Evolutionary conservation across 352 stramenopile genomes (phyloP).

Genomic region (Globisporangium sylvaticum): DNA sequence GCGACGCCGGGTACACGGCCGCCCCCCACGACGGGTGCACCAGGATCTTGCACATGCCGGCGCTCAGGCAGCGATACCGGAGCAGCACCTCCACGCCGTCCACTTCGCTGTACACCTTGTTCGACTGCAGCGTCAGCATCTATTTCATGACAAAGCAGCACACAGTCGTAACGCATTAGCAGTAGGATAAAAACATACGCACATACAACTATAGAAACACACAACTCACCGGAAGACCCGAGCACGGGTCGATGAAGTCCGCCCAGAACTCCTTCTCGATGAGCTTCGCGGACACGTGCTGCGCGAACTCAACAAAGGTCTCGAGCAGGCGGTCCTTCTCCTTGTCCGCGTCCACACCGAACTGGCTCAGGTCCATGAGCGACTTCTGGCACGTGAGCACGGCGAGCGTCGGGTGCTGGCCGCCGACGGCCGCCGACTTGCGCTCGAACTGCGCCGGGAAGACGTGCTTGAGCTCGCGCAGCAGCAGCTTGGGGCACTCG

Average conservation of each 20-base stretch:
- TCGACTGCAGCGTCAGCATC: constrained; percentile 91
- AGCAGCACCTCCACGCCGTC: constrained; percentile 91
- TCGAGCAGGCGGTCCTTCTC: constrained; percentile 97
- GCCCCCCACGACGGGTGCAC: constrained; percentile 93
- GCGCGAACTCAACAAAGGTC: constrained; percentile 92
- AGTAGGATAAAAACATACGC: neutral
- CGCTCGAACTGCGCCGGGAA: constrained; percentile 58
- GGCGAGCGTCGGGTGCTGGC: constrained; percentile 59
- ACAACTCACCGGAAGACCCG: constrained; percentile 83
- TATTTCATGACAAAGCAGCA: constrained; percentile 13
- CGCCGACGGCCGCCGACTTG: constrained; percentile 22
- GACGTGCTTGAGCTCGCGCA: constrained; percentile 79
- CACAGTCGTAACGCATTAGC: no score
- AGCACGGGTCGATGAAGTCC: constrained; percentile 98
- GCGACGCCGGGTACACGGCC: constrained; percentile 94
- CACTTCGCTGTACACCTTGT: constrained; percentile 95
- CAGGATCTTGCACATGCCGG: constrained; percentile 96
- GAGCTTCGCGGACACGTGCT: constrained; percentile 80
- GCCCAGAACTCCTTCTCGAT: constrained; percentile 87
- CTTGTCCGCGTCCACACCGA: constrained; percentile 89
- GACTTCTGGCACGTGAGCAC: constrained; percentile 94
- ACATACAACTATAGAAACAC: neutral
- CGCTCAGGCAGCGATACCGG: constrained; percentile 78
- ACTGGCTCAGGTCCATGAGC: constrained; percentile 92
- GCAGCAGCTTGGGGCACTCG: constrained; percentile 56